Evolutionary conservation across 805 yeast species (phyloP).

Genomic region (Cyberlindnera meyerae): DNA sequence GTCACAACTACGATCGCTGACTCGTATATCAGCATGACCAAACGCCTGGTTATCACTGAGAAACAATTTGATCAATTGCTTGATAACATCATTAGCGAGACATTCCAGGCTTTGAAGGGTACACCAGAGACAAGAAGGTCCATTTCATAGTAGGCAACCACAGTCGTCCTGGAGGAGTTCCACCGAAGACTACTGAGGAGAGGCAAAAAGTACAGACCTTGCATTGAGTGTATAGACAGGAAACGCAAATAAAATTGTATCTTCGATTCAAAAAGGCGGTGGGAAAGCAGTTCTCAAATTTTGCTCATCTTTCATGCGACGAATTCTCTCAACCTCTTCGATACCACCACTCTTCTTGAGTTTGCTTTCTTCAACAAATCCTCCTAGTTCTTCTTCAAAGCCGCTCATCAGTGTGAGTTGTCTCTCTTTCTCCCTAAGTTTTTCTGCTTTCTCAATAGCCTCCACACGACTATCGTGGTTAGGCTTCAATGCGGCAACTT

Average conservation of each 20-base stretch:
- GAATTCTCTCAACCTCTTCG: slow-evolving; percentile 71
- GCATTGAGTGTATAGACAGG: not conserved
- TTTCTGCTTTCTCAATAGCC: slow-evolving; percentile 87
- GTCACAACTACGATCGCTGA: slow-evolving; percentile 18
- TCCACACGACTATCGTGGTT: slow-evolving; percentile 81
- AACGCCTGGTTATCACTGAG: not conserved
- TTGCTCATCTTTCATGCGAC: slow-evolving; percentile 65
- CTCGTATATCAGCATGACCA: slow-evolving; percentile 14
- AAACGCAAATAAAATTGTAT: not conserved
- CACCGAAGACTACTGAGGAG: not conserved
- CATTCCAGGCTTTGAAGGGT: not conserved
- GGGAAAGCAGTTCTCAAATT: slow-evolving; percentile 53
- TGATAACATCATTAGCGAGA: slow-evolving; percentile 3
- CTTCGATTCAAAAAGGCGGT: slow-evolving; percentile 19
- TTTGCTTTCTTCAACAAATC: slow-evolving; percentile 73
- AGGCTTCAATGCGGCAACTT: slow-evolving; percentile 75
- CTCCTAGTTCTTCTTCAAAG: slow-evolving; percentile 81
- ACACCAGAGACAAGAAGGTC: too few species aligned
- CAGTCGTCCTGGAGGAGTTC: too few species aligned
- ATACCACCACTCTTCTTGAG: slow-evolving; percentile 84
- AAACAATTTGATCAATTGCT: slow-evolving; percentile 9
- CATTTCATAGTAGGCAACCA: too few species aligned
- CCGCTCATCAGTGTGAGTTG: slow-evolving; percentile 51
- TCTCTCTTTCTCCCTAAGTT: slow-evolving; percentile 65
- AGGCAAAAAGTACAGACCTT: not conserved